Base-by-base conservation (phyloP, 768 basidiomycete genomes). In the Serendipita sp. region DNA sequence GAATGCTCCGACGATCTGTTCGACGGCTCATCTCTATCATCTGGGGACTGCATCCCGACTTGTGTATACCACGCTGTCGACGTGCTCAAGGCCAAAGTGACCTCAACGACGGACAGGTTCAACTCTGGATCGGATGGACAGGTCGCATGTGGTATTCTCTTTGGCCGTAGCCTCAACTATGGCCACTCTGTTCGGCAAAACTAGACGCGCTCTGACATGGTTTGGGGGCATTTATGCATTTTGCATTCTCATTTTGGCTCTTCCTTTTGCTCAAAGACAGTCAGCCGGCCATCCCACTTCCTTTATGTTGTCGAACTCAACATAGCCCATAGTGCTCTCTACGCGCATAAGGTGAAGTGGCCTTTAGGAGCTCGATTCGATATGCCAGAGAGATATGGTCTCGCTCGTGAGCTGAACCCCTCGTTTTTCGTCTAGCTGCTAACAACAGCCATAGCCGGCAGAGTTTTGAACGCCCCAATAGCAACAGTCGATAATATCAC, bases 401-500 rank as follows among this genome's bases (percentile, higher is more conserved):
- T 95, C 63, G 84, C 92, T 33, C 90, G 89, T 91, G 71, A 68
- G 82, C 75, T 40, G 62, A 4, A 40, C 5, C 40, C 5, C 40
- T 23, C 40, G 40, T 40, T 31, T n/a, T 13, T 31, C 50, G 31
- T 27, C 37, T 23, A 34, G 50, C 34, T 27, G 44, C 52, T 43
- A 63, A 27, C n/a, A 33, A 11, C 16, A 46, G 34, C 46, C 16
- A 36, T 53, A 91, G 89, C 88, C 2, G 86, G 84, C 67, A 92
- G 89, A 72, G 86, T 88, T 0, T 73, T 81, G 55, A 89, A 93
- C 69, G 71, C 92, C 55, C 75, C 81, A 63, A 75, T 96, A 5
- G 73, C 75, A 13, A 92, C 92, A 0, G 69, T 81, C 0, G 94
- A 98, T 72, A 87, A 89, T 65, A 81, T 86, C 65, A 79, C 78